Base-by-base conservation (phyloP, 2,329 filamentous ascomycete species). In the Trichoderma simmonsii region DNA sequence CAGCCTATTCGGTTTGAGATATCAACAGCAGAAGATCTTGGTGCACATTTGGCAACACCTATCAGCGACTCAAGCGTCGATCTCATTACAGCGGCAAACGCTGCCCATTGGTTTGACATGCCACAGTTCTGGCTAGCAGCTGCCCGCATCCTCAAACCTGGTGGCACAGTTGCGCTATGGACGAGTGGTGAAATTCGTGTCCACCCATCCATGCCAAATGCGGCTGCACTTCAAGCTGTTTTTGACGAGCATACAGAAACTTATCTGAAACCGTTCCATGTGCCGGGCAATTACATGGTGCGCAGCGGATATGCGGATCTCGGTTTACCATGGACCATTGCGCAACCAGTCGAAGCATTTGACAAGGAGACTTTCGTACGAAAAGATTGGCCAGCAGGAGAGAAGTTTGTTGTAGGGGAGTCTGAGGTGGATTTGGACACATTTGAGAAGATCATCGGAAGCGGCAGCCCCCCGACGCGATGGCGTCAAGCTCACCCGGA, bases 91-190 rank as follows among this genome's bases (percentile, higher is more conserved):
- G 39, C 39, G 80, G 85, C 85, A 0, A 86, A 82, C 3, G 83
- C 86, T 0, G 86, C 86, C 0, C 88, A 90, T 77, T 90, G 88
- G 88, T 89, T 90, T 78, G 82, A 89, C 74, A 83, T 89, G 82
- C 74, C 80, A 0, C 69, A 70, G 0, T 89, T 89, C 79, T 89
- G 86, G 83, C 62, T 73, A 3, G 78, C 79, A 0, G 87, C 86
- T 0, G 84, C 83, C 0, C 78, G 79, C 14, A 78, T 85, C 1
- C 78, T 90, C 7, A 84, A 82, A 73, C 85, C 86, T 0, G 85
- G 84, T n/a, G 88, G 87, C 26, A 88, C 82, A 3, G 84, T 89
- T 0, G 86, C 86, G 0, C 70, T 90, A 1, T 89, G 86, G 86
- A 79, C 79, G 0, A 78, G 77, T 3, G 81, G 80, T n/a, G 39